Conservation (phyloP, 148 eudicot species). For the Chenopodium formosanum region DNA sequence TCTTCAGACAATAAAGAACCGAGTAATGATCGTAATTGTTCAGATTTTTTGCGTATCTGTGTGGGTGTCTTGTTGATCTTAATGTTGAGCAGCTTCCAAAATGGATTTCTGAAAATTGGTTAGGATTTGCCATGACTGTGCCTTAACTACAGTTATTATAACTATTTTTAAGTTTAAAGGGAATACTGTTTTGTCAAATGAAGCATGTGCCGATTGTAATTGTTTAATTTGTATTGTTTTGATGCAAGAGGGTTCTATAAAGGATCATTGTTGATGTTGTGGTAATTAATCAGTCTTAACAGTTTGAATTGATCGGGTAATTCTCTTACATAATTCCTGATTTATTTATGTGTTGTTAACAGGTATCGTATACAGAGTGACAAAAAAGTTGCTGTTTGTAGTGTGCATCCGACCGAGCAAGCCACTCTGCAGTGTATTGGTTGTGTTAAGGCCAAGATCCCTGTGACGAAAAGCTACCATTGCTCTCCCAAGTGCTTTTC, state of each 20-base stretch:
- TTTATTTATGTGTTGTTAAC: conserved; percentile 22
- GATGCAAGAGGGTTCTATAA: neutral
- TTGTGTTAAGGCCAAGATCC: conserved; percentile 90
- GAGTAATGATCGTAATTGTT: no score
- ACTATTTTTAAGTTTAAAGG: neutral
- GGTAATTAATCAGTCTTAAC: neutral
- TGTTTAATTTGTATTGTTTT: neutral
- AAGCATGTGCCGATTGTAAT: neutral
- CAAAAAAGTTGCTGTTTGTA: conserved; percentile 81
- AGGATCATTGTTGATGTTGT: neutral
- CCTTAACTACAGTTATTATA: neutral
- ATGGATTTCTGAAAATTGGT: no score
- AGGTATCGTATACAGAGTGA: conserved; percentile 99
- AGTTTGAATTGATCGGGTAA: neutral
- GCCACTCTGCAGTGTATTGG: conserved; percentile 97
- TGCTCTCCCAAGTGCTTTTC: conserved; percentile 96
- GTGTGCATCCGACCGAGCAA: conserved; percentile 96
- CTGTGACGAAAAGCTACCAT: conserved; percentile 87
- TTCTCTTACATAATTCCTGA: conserved; percentile 1
- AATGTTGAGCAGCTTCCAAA: no score
- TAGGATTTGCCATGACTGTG: neutral
- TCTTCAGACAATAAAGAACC: neutral
- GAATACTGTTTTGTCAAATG: no score
- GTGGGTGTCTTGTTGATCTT: no score
- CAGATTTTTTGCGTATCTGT: no score